Evolutionary conservation across 441 rosid genomes (phyloP), one percentile per base, ranked within the genome.

Genomic region (Populus trichocarpa): DNA sequence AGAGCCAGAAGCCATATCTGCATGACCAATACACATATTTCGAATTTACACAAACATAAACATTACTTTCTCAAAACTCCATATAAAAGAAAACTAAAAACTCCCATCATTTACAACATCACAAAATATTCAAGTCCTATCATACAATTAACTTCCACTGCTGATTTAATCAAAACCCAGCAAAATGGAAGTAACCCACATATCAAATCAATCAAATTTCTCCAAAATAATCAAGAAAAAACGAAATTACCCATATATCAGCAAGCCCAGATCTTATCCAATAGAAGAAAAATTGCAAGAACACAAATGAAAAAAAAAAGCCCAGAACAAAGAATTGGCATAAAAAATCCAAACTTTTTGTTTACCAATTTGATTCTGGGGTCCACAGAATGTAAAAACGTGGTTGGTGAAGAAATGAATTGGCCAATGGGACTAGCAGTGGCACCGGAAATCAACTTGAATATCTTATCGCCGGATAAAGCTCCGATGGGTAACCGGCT

Each of bases 1-100:
- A 95, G 82, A 65, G 89, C 92, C 88, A 95, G 76, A 50, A 93
- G 91, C 98, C 99, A 95, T 80, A 90, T 89, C 99, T 95, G 87
- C 88, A 91, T 53, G 78, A 70, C 14, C 73, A 77, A 75, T 23
- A 53, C 14, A 73, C 64, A 6, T 28, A 26, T 12, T 5, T 70
- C 57, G 18, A 72, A 50, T 69, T 32, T 36, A 57, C 35, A 66
- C 16, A 8, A 46, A 3, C 16, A 70, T 26, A 70, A 2, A 70
- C 14, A 23, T 2, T 8, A 16, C 23, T 26, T 40, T 30, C 67
- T 32, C 64, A 22, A 18, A 30, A 22, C 65, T 42, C 18, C 59
- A 50, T 14, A 50, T 46, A 50, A 50, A 50, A 1, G 59, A 16
- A 50, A 50, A 50, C n/a, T 1, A 50, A 1, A 50, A 50, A 50